phyloP scores from a whole-genome alignment of 495 filamentous ascomycete species.

The Immersiella caudata region DNA sequence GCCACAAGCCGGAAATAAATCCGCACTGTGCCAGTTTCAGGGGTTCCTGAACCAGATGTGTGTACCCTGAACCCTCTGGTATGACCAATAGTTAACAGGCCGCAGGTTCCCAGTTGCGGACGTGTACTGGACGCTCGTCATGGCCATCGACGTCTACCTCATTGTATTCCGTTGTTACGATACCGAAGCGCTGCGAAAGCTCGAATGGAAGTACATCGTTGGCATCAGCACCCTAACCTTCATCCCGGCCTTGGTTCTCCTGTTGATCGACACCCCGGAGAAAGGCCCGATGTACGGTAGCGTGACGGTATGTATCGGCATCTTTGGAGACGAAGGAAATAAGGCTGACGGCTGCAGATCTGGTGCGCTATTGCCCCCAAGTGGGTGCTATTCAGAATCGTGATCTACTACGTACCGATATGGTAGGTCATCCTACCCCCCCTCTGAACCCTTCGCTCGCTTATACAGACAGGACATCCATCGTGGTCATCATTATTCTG shows the following conservation, averaged over 20 bases:
- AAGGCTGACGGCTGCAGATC: conserved; percentile 29
- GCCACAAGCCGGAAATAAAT: conserved; percentile 41
- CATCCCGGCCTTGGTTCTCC: conserved; percentile 48
- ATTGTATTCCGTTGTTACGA: conserved; percentile 51
- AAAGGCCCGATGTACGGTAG: conserved; percentile 50
- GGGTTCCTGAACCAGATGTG: conserved; percentile 54
- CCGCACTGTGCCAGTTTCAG: conserved; percentile 51
- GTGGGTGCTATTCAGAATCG: conserved; percentile 49
- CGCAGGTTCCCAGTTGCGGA: conserved; percentile 53
- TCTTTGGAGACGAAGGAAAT: conserved; percentile 4
- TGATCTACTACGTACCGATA: conserved; percentile 50
- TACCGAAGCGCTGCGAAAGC: conserved; percentile 39
- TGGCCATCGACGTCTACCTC: conserved; percentile 50
- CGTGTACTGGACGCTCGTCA: conserved; percentile 53
- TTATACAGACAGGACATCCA: conserved; percentile 34
- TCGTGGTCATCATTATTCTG: conserved; percentile 42
- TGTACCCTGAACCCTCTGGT: not conserved
- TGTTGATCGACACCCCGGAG: conserved; percentile 43
- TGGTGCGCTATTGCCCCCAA: conserved; percentile 52
- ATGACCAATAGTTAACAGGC: not conserved
- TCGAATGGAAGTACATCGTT: conserved; percentile 47
- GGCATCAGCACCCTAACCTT: conserved; percentile 43
- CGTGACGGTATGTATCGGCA: conserved; percentile 38
- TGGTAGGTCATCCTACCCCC: conserved; percentile 37
- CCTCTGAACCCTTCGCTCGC: not conserved